Conservation (phyloP, 1,139 yeast genomes). For the Magnusiomyces suaveolens region DNA sequence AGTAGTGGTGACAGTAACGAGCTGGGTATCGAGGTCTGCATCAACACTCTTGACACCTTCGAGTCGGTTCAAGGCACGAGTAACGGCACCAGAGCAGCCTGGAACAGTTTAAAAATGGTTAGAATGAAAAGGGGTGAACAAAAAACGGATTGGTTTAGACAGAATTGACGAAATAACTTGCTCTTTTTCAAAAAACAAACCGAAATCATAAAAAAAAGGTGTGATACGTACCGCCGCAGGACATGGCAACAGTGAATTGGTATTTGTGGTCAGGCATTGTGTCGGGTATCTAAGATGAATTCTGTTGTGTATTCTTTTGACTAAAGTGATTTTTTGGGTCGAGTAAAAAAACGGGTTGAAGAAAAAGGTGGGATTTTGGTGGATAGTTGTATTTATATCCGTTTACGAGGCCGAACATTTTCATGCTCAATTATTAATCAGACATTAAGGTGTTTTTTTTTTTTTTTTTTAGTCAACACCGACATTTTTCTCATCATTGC, state of each 20-base stretch:
- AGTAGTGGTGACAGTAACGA: conserved; percentile 66
- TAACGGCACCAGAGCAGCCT: conserved; percentile 84
- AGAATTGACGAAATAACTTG: background rate
- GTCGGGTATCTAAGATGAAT: background rate
- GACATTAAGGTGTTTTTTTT: too few species aligned
- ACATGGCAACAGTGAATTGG: conserved; percentile 70
- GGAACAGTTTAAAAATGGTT: too few species aligned
- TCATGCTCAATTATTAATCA: too few species aligned
- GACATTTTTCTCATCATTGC: too few species aligned
- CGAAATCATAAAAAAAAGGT: background rate
- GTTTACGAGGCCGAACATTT: too few species aligned
- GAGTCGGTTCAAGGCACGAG: conserved; percentile 60
- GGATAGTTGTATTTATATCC: background rate
- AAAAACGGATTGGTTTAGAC: background rate
- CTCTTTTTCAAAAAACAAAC: too few species aligned
- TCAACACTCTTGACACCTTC: conserved; percentile 67
- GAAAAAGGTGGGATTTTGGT: background rate
- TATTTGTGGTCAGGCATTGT: conserved; percentile 48
- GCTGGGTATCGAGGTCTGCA: conserved; percentile 69
- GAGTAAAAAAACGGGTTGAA: too few species aligned
- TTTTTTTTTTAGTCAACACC: too few species aligned
- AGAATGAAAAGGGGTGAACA: background rate
- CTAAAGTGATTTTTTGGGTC: too few species aligned
- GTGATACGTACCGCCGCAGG: conserved; percentile 49
- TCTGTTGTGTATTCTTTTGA: too few species aligned